Conservation (phyloP, 169 alveolate species). For the Plasmodium cynomolgi region DNA sequence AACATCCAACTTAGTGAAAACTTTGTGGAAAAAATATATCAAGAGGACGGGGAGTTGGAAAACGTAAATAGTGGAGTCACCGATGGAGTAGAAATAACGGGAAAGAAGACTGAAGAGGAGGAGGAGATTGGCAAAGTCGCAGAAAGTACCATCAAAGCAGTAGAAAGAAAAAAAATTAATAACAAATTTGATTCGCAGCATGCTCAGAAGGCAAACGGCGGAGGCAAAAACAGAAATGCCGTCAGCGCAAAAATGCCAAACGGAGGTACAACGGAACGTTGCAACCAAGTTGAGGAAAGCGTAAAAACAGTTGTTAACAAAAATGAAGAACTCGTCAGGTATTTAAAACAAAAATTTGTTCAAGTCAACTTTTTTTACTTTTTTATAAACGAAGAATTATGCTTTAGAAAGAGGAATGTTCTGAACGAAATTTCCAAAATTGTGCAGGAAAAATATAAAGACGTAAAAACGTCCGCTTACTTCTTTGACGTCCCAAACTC, state of each 20-base stretch:
- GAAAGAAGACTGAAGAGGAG: background rate
- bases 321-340: constrained; percentile 49
- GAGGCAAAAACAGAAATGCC: background rate
- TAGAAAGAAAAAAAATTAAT: background rate
- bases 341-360: constrained; percentile 19
- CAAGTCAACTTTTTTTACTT: constrained; percentile 36
- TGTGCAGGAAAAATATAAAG: constrained; percentile 21
- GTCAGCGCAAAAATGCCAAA: background rate
- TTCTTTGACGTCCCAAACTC: constrained; percentile 44
- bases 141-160: background rate
- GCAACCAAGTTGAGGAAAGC: background rate
- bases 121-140: background rate
- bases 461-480: constrained; percentile 56
- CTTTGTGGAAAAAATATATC: constrained; percentile 23
- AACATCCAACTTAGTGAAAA: constrained; percentile 26
- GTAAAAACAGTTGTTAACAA: constrained; percentile 4
- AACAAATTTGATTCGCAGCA: background rate
- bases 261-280: background rate
- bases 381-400: constrained; percentile 53
- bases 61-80: background rate
- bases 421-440: constrained; percentile 15
- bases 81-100: background rate
- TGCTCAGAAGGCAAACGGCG: background rate
- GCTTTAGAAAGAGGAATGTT: constrained; percentile 31
- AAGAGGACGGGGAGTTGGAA: background rate